phyloP scores from a whole-genome alignment of 352 stramenopile species.

The Phytophthora uliginosa region DNA sequence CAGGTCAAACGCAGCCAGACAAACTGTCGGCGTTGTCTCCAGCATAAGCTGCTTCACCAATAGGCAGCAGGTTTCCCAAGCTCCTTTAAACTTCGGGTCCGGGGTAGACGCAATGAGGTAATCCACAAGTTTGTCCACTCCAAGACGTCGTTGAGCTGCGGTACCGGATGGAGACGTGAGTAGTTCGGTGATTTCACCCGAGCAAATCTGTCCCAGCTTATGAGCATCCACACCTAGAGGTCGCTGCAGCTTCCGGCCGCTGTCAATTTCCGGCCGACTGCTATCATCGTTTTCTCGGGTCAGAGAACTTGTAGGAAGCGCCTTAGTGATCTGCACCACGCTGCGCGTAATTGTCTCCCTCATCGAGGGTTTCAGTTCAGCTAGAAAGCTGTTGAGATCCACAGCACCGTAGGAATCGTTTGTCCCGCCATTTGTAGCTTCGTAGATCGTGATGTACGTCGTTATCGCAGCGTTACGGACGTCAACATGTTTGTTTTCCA shows the following conservation, averaged over 20 bases:
- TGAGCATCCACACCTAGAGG: constrained; percentile 66
- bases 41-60: constrained; percentile 75
- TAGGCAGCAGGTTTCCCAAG: constrained; percentile 81
- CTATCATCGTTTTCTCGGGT: constrained; percentile 23
- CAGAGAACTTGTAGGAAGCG: constrained; percentile 23
- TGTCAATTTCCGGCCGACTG: constrained; percentile 60
- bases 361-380: constrained; percentile 73
- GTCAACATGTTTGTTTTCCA: constrained; percentile 90
- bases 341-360: constrained; percentile 78
- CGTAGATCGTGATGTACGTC: constrained; percentile 78
- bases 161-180: constrained; percentile 52
- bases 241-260: constrained; percentile 52
- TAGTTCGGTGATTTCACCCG: constrained; percentile 59
- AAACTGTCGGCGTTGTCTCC: constrained; percentile 57
- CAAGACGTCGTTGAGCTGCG: constrained; percentile 50
- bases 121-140: constrained; percentile 67
- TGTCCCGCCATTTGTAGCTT: constrained; percentile 65
- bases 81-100: constrained; percentile 58
- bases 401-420: constrained; percentile 44
- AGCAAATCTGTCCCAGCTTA: constrained; percentile 67
- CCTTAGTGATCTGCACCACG: constrained; percentile 76
- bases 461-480: constrained; percentile 77
- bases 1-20: constrained; percentile 63
- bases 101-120: constrained; percentile 41
- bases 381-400: constrained; percentile 74